A percentile compares a stretch with the other conserved stretches of the same genome.
phyloP scores from a whole-genome alignment of 495 filamentous ascomycete genomes.

The Cladorrhinum samala region DNA sequence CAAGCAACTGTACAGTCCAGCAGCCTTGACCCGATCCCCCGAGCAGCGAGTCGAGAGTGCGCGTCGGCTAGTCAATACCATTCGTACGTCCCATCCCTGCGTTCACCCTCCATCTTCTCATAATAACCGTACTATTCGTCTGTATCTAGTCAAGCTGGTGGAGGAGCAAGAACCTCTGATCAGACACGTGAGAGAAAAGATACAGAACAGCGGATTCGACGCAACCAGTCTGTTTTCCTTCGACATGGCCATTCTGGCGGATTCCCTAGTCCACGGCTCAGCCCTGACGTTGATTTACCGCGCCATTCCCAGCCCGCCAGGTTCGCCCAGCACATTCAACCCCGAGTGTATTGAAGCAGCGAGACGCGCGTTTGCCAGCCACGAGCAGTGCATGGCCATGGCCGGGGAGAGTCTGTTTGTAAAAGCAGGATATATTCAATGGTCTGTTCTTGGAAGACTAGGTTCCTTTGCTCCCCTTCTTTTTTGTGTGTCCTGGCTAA shows the following conservation, averaged over 20 bases:
- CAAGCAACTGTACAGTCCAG: constrained; percentile 55
- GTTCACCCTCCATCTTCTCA: constrained; percentile 8
- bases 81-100: too few relatives aligned
- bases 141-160: constrained; percentile 6
- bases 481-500: neutral
- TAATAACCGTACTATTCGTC: neutral
- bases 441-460: too few relatives aligned
- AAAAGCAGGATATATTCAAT: constrained; percentile 56
- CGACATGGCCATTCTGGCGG: constrained; percentile 45
- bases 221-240: constrained; percentile 27
- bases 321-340: constrained; percentile 44
- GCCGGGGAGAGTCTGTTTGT: constrained; percentile 39
- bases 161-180: constrained; percentile 13
- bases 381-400: constrained; percentile 48
- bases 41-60: constrained; percentile 39
- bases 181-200: constrained; percentile 8
- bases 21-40: constrained; percentile 45
- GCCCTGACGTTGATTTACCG: constrained; percentile 56
- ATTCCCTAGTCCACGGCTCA: constrained; percentile 50
- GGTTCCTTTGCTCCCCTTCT: neutral
- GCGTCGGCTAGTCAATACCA: constrained; percentile 19
- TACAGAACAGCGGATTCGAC: constrained; percentile 5
- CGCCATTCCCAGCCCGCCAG: constrained; percentile 47
- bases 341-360: constrained; percentile 56
- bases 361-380: constrained; percentile 46